phyloP scores from a whole-genome alignment of 257 asterid genomes.

The Jasminum sambac region DNA sequence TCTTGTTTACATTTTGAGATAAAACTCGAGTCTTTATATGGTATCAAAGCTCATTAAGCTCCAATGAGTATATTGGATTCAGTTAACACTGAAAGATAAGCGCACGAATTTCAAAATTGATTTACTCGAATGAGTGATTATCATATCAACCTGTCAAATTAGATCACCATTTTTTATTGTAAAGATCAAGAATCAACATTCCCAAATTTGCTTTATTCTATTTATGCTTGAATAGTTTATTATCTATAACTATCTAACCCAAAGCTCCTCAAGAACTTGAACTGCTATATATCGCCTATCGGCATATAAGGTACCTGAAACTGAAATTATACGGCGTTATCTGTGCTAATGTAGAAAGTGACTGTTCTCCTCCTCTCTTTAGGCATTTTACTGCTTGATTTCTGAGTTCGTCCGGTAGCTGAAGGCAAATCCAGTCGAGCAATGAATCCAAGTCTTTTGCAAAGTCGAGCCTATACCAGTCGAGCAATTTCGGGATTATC shows the following conservation, averaged over 20 bases:
- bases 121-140: too few relatives aligned
- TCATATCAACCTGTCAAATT: too few relatives aligned
- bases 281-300: conserved; percentile 15
- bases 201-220: not conserved
- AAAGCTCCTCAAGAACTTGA: not conserved
- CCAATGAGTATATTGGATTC: too few relatives aligned
- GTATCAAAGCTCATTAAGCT: too few relatives aligned
- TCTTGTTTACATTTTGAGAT: too few relatives aligned
- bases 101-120: too few relatives aligned
- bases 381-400: conserved; percentile 50
- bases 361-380: conserved; percentile 41
- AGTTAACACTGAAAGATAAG: too few relatives aligned
- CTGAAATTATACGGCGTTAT: conserved; percentile 65
- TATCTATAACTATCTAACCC: not conserved
- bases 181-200: not conserved
- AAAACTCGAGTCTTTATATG: too few relatives aligned
- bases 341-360: conserved; percentile 49
- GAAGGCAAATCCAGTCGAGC: conserved; percentile 80
- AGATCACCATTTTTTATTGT: too few relatives aligned
- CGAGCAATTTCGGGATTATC: conserved; percentile 68
- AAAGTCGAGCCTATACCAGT: conserved; percentile 81
- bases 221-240: too few relatives aligned
- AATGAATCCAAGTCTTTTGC: conserved; percentile 73
- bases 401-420: conserved; percentile 62
- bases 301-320: conserved; percentile 72